These are phyloP conservation scores for Penicillium sp. DNA, from an alignment of 2,329 filamentous ascomycete species.

Conservation along the genomic window DNA sequence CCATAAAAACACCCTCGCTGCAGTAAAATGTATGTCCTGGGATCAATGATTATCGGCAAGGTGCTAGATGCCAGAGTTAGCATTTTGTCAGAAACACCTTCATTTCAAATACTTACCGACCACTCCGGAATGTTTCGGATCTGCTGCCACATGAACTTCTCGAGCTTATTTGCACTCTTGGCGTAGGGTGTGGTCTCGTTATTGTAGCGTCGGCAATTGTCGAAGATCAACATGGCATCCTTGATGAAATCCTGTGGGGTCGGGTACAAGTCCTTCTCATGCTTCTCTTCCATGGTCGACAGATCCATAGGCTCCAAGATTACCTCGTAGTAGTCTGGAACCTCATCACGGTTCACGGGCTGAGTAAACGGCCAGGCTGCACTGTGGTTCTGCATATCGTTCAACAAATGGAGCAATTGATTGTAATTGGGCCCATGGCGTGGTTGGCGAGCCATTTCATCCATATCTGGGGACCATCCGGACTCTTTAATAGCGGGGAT, in stretches of 20 bases:
- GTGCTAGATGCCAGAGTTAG: slow-evolving; percentile 25
- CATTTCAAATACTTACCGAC: slow-evolving; percentile 47
- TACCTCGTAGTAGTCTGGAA: slow-evolving; percentile 97
- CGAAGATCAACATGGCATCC: slow-evolving; percentile 80
- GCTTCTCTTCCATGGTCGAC: slow-evolving; percentile 87
- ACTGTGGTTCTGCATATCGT: slow-evolving; percentile 87
- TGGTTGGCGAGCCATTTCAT: slow-evolving; percentile 86
- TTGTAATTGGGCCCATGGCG: slow-evolving; percentile 95
- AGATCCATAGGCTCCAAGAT: slow-evolving; percentile 98
- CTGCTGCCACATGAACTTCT: slow-evolving; percentile 90
- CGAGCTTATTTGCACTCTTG: slow-evolving; percentile 86
- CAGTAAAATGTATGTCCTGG: slow-evolving; percentile 3
- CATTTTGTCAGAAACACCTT: slow-evolving; percentile 1
- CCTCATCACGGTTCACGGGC: slow-evolving; percentile 89
- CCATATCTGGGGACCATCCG: slow-evolving; percentile 96
- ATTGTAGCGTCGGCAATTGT: slow-evolving; percentile 94
- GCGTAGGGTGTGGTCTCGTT: slow-evolving; percentile 90
- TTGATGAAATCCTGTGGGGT: slow-evolving; percentile 86
- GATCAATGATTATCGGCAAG: slow-evolving; percentile 32
- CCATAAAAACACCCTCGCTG: slow-evolving; percentile 12
- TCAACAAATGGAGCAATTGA: slow-evolving; percentile 81
- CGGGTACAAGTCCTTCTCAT: slow-evolving; percentile 84
- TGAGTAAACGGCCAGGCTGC: slow-evolving; percentile 90
- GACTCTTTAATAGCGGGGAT: slow-evolving; percentile 84
- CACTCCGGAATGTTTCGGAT: slow-evolving; percentile 89